Conservation (phyloP, 2,329 filamentous ascomycete species). For the Zalaria sp. region DNA sequence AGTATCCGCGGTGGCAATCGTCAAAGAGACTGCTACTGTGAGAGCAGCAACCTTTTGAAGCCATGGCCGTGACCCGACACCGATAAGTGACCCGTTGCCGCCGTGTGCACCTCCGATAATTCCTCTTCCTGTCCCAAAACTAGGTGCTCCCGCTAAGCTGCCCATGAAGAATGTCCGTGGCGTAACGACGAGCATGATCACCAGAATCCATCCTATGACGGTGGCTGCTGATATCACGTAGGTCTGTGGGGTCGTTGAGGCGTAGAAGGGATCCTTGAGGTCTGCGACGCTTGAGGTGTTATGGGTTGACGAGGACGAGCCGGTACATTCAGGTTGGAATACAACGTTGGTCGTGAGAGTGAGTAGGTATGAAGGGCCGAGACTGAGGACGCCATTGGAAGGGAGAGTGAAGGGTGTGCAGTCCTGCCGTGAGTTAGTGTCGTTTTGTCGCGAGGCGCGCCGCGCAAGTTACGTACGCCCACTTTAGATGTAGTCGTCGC, state of each 20-base stretch:
- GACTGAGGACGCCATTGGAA: conserved; percentile 40
- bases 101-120: conserved; percentile 71
- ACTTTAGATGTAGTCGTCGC: not conserved
- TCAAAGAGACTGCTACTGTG: conserved; percentile 65
- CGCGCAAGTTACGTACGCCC: too few species aligned
- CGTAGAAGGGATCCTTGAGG: conserved; percentile 78
- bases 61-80: conserved; percentile 84
- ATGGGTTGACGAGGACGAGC: conserved; percentile 15
- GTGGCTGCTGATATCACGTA: conserved; percentile 89
- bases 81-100: conserved; percentile 50
- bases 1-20: conserved; percentile 84
- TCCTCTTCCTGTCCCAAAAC: conserved; percentile 51
- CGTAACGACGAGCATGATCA: conserved; percentile 87
- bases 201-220: conserved; percentile 78
- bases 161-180: conserved; percentile 88
- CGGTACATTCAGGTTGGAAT: conserved; percentile 44
- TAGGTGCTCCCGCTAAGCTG: conserved; percentile 40
- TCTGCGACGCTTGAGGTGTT: conserved; percentile 43
- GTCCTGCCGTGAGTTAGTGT: conserved; percentile 22
- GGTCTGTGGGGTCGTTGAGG: conserved; percentile 81
- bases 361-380: conserved; percentile 40
- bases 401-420: conserved; percentile 51
- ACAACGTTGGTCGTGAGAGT: conserved; percentile 45
- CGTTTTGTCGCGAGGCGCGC: too few species aligned
- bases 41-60: conserved; percentile 59